phyloP scores from a whole-genome alignment of 495 filamentous ascomycete genomes.

The Hypomontagnella submonticulosa region DNA sequence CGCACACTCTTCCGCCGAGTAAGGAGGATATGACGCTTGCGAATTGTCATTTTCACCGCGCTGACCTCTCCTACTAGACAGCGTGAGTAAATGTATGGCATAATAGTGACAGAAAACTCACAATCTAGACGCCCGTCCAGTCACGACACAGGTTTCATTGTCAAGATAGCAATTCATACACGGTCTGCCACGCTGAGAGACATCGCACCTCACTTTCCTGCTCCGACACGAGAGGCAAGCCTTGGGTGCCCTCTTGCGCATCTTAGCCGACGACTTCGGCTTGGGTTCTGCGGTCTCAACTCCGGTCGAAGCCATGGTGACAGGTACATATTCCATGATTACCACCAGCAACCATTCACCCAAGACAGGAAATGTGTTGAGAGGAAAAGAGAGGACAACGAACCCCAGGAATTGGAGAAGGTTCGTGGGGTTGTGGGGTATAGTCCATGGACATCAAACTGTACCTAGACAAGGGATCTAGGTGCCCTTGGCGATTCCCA shows the following conservation, averaged over 20 bases:
- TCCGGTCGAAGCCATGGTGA: constrained; percentile 30
- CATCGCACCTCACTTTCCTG: constrained; percentile 65
- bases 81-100: constrained; percentile 42
- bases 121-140: constrained; percentile 57
- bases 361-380: constrained; percentile 11
- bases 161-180: constrained; percentile 62
- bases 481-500: constrained; percentile 35
- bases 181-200: constrained; percentile 58
- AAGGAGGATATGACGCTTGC: constrained; percentile 39
- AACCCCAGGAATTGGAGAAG: constrained; percentile 43
- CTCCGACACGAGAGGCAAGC: constrained; percentile 62
- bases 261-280: constrained; percentile 43
- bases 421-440: constrained; percentile 47
- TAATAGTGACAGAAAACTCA: constrained; percentile 33
- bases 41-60: constrained; percentile 36
- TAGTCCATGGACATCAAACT: constrained; percentile 26
- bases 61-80: constrained; percentile 44
- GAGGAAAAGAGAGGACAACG: constrained; percentile 20
- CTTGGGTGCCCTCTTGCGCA: constrained; percentile 55
- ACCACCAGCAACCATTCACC: constrained; percentile 8
- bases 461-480: constrained; percentile 25
- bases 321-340: constrained; percentile 34
- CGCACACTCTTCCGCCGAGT: constrained; percentile 32
- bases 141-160: constrained; percentile 49
- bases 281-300: constrained; percentile 38